A percentile compares a stretch with the other conserved stretches of the same genome.
Evolutionary conservation across 768 basidiomycete species (phyloP).

Genomic region (Suillus paluster): DNA sequence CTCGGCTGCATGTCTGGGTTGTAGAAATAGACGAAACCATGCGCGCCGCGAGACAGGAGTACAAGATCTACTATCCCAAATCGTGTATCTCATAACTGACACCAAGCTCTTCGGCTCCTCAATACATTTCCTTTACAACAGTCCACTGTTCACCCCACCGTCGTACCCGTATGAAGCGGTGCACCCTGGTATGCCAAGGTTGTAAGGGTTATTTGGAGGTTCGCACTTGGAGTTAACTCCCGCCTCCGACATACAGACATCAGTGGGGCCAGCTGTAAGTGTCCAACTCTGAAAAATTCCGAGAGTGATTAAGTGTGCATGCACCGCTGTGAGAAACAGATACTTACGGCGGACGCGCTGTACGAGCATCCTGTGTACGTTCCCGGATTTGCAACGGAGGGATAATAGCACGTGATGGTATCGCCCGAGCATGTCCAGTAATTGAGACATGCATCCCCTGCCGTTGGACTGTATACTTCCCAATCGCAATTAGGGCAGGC

Average conservation of each 20-base stretch:
- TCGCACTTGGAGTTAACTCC: not conserved
- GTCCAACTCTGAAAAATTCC: not conserved
- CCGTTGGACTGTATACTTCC: not conserved
- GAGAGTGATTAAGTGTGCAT: not conserved
- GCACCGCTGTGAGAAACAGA: not conserved
- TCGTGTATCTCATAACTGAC: not conserved
- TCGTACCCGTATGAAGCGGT: not conserved
- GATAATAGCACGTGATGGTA: not conserved
- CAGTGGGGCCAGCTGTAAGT: not conserved
- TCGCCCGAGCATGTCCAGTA: not conserved
- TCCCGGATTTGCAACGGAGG: not conserved
- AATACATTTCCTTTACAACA: not conserved
- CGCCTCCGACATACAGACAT: not conserved
- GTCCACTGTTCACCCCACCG: not conserved
- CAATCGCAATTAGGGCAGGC: not conserved
- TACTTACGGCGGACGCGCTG: not conserved
- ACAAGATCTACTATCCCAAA: not conserved
- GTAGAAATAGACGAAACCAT: too few species aligned
- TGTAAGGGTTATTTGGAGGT: not conserved
- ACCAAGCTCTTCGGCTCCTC: not conserved
- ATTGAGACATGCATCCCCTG: conserved; percentile 3
- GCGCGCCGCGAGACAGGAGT: not conserved
- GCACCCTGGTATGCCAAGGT: not conserved
- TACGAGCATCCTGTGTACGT: not conserved
- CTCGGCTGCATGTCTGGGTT: not conserved